Base-by-base conservation (phyloP, 2,329 filamentous ascomycete genomes). In the Coleophoma eucalyptorum region DNA sequence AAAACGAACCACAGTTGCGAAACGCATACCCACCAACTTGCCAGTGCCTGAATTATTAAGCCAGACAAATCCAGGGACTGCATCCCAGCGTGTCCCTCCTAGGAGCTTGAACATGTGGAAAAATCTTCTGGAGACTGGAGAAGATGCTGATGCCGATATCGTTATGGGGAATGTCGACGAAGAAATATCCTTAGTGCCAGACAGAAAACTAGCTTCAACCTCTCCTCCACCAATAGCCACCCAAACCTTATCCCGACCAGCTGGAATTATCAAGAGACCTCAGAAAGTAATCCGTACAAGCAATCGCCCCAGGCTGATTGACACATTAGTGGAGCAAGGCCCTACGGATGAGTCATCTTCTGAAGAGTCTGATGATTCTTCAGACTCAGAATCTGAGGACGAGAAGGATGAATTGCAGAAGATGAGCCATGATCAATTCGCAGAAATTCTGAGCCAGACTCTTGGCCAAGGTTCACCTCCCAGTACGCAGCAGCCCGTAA, bases 301-400 rank as follows among this genome's bases (percentile, higher is more conserved):
- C 19, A 58, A 58, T 18, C 58, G 65, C 6, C 57, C 58, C 38
- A 56, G 65, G 49, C 47, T 67, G 19, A 67, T 67, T 43, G 65
- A 67, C 45, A 59, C 63, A 34, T 54, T 67, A n/a, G 62, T 62
- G 21, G 59, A 63, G 44, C 63, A 67, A 46, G 50, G 26, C 26
- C 26, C 38, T 20, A 49, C 16, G n/a, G 10, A 41, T 5, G 52
- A 60, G 18, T 51, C 52, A 13, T 42, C 50, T 37, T 33, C 53
- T 1, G 48, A 50, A 16, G 53, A 57, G 32, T 26, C 26, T 2
- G 35, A 38, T n/a, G 35, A 38, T n/a, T 38, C 35, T 15, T 38
- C 35, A 4, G 16, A n/a, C 13, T 38, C 35, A 12, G 50, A 58
- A 18, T 50, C 51, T 15, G 56, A 56, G 33, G n/a, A 13, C 11